Conservation (phyloP, 306 rosid genomes). For the Abrus precatorius region DNA sequence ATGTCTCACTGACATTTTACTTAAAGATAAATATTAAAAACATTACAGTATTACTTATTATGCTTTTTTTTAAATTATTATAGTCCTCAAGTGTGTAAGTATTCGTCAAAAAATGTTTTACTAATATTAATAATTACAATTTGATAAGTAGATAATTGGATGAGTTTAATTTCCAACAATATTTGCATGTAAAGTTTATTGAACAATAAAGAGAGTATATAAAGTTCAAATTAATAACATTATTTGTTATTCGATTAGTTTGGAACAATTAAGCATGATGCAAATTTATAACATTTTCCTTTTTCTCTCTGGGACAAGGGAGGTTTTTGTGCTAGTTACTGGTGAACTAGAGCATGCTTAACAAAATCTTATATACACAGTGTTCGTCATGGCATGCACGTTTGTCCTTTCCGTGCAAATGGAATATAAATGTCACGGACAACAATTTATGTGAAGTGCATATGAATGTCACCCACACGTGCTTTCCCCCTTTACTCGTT, state of each 20-base stretch:
- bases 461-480: neutral
- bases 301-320: neutral
- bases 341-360: neutral
- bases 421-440: conserved; percentile 45
- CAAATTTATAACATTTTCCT: neutral
- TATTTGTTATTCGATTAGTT: neutral
- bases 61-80: too few relatives aligned
- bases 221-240: neutral
- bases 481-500: neutral
- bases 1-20: too few relatives aligned
- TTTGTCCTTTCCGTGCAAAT: conserved; percentile 39
- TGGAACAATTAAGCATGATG: neutral
- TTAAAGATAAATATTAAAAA: too few relatives aligned
- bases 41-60: too few relatives aligned
- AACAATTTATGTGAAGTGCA: neutral
- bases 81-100: too few relatives aligned
- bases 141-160: too few relatives aligned
- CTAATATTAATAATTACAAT: too few relatives aligned
- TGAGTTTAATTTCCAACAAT: too few relatives aligned
- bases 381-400: conserved; percentile 29
- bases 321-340: neutral
- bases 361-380: conserved; percentile 15
- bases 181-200: too few relatives aligned
- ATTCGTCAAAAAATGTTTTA: too few relatives aligned
- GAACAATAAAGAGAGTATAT: neutral